These are phyloP conservation scores for Thozetella sp. DNA, from an alignment of 495 filamentous ascomycete genomes.

Conservation along the genomic window DNA sequence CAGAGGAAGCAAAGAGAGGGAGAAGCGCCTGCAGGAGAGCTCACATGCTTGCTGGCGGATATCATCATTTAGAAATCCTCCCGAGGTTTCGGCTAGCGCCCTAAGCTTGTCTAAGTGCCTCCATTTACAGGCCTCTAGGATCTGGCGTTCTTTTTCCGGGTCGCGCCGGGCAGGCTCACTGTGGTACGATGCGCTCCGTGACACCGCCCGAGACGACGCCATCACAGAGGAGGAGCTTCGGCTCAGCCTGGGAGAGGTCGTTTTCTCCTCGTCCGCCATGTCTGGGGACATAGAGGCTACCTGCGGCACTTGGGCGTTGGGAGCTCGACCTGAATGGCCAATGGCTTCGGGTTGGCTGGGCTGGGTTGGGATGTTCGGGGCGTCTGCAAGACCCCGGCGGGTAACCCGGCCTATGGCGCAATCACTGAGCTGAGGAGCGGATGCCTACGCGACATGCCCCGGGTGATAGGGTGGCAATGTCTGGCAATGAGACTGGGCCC, in stretches of 20 bases:
- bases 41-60: constrained; percentile 83
- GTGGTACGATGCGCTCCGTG: constrained; percentile 10
- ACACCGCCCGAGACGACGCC: neutral
- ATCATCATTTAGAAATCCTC: constrained; percentile 80
- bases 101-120: constrained; percentile 65
- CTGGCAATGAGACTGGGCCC: no score
- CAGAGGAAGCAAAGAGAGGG: constrained; percentile 4
- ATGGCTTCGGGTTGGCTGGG: no score
- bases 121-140: constrained; percentile 68
- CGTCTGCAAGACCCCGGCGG: no score
- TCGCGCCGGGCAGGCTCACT: neutral
- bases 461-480: no score
- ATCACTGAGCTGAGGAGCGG: no score
- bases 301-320: neutral
- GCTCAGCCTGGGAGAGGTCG: neutral
- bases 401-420: no score
- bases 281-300: neutral
- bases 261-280: neutral
- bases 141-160: constrained; percentile 30
- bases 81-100: constrained; percentile 67
- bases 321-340: neutral
- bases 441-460: no score
- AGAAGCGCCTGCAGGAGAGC: constrained; percentile 32
- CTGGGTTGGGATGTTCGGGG: no score
- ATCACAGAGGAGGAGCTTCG: neutral